Base-by-base conservation (phyloP, 2,329 filamentous ascomycete species). In the Colletotrichum shisoi region DNA sequence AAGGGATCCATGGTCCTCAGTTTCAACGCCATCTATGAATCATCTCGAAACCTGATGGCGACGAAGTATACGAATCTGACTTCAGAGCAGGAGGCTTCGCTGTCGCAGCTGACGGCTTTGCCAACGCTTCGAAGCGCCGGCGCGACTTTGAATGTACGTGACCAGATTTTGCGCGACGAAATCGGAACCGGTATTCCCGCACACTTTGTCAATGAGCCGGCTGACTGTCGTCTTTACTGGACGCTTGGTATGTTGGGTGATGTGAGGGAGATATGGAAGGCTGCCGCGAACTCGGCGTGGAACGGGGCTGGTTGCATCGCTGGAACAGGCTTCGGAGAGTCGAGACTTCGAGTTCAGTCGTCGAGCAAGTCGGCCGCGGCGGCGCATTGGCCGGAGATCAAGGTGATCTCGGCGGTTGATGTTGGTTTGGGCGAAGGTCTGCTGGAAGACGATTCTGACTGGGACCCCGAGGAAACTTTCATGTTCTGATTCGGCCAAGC, bases 221-320 rank as follows among this genome's bases (percentile, higher is more conserved):
- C 79, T 4, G 82, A 84, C 71, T 85, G 83, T 71, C 77, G 83
- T n/a, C 79, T 85, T 42, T 84, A 79, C 74, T 84, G 82, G 76
- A 84, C 82, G 1, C 77, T 77, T 34, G 76, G 74, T 37, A 85
- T 84, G 80, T 71, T 82, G 49, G 76, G 73, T 15, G 80, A 84
- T 69, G 77, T 82, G 45, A 76, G 75, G 12, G 79, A 79, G 39
- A 74, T 82, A 19, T 85, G 83, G 83, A 81, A 81, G 72, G 76
- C 79, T 11, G 78, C 78, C 3, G 80, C 79, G 0, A 71, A 75
- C 45, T 75, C 77, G 2, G 78, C 78, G 3, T 81, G 80, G 69
- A 74, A 78, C 64, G 78, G 78, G 6, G 79, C 75, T 5, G 76
- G 75, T 42, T 81, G 79, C 48, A 78, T 53, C n/a, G 37, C 58